Evolutionary conservation across 2,329 filamentous ascomycete species (phyloP), one percentile per base, ranked within the genome.

Genomic region (Fusarium caatingaense): DNA sequence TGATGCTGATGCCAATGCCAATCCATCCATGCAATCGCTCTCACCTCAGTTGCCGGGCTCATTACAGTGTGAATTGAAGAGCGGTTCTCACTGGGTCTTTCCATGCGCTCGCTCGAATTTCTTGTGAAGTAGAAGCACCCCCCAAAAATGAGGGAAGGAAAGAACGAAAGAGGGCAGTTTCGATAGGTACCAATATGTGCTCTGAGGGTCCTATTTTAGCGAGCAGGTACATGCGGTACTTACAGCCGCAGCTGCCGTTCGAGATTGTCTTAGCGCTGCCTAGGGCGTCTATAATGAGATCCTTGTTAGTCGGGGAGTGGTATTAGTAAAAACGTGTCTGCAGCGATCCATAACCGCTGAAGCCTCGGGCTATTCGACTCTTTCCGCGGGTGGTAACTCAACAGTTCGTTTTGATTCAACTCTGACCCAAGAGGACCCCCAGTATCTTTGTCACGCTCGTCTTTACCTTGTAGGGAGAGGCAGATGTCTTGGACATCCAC

Each of bases 201-300:
- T 57, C 9, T 28, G 18, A 41, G 42, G 23, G 30, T 25, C 51
- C 28, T 28, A 34, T 23, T 44, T 23, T 32, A 46, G 54, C 50
- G 54, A 57, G 42, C 51, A 69, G 72, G 69, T 75, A 75, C 73
- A 59, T 75, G 46, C 48, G 68, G 73, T 75, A 75, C 73, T 65
- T 73, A 72, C 69, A 75, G 71, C 73, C 73, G 73, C 73, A 74
- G 60, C 60, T 63, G 51, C 55, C 64, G 60, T 62, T 28, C 44
- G 54, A 56, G 41, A 42, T 42, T 16, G 28, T 58, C 28, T 47
- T 45, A 42, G 54, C 32, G 47, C 34, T 56, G 48, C 50, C 56
- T 27, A 21, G 51, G 62, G 67, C 5, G 63, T 60, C 34, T 10
- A 7, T 15, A 8, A 28, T 30, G 32, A 37, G 12, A 20, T 42